phyloP scores from a whole-genome alignment of 2,329 filamentous ascomycete genomes.

The Calonectria honghensis region DNA sequence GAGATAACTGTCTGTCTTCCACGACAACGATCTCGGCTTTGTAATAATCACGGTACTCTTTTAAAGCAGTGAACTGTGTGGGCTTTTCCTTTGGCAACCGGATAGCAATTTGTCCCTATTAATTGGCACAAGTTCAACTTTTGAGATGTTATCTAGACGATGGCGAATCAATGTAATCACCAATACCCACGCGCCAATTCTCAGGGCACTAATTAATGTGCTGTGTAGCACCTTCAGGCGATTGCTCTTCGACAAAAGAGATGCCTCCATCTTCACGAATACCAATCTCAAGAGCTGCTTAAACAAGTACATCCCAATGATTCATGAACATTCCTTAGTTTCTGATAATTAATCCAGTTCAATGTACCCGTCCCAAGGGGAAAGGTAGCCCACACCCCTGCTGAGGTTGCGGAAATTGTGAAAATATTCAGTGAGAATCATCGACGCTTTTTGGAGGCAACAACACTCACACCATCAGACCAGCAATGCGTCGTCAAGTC shows the following conservation, averaged over 20 bases:
- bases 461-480: background rate
- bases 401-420: background rate
- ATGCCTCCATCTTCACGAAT: conserved; percentile 5
- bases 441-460: background rate
- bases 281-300: background rate
- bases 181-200: background rate
- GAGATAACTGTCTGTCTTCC: background rate
- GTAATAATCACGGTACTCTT: background rate
- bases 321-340: background rate
- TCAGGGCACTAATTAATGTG: background rate
- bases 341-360: background rate
- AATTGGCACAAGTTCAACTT: background rate
- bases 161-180: background rate
- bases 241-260: background rate
- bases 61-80: background rate
- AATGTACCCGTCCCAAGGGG: background rate
- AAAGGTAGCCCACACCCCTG: background rate
- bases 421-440: background rate
- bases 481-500: background rate
- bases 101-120: background rate
- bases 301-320: background rate
- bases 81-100: background rate
- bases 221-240: background rate
- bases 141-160: background rate
- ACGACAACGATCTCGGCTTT: background rate